Evolutionary conservation across 331 rosid species (phyloP), one percentile per base, ranked within the genome.

Genomic region (Saraca asoca): DNA sequence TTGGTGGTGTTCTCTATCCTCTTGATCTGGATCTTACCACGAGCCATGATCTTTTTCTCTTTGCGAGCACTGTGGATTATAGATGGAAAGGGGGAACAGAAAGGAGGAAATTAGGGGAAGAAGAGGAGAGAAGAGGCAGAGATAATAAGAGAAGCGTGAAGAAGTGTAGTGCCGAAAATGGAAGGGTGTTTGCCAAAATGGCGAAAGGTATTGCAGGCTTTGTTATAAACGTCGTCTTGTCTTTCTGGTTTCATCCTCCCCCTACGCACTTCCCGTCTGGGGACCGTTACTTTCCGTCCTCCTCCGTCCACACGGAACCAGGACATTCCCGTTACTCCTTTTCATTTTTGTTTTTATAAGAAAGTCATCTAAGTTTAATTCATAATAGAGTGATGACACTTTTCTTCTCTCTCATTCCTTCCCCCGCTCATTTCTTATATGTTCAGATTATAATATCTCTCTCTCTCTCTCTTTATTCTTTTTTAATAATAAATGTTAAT

Each of bases 1-100:
- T 82, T 93, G 0, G 91, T 85, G 1, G 82, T 58, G 83, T 87
- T 93, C 84, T 89, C 95, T 31, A 93, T 89, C 76, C 88, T 79
- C 91, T 78, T 84, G 96, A 93, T 89, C 95, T 87, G 91, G 74
- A 93, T 93, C 95, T 93, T 93, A 15, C 98, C 98, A 5, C 96
- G 79, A 63, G 91, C 94, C 98, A 89, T 91, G 9, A 4, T n/a
- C 10, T 33, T 4, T 13, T 31, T 10, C 29, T 65, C 45, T 72
- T 17, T 51, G 13, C 2, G 12, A 11, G 24, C 11, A 42, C 31
- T 24, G 31, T 1, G 31, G 3, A 24, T 24, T 24, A 24, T 24
- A 3, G 31, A 24, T 24, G 52, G 51, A 43, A 67, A 8, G 2
- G 49, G 61, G 29, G 5, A 20, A 8, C 34, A 70, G 35, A 38